Evolutionary conservation across 768 basidiomycete species (phyloP).

Genomic region (Tephrocybe sp.): DNA sequence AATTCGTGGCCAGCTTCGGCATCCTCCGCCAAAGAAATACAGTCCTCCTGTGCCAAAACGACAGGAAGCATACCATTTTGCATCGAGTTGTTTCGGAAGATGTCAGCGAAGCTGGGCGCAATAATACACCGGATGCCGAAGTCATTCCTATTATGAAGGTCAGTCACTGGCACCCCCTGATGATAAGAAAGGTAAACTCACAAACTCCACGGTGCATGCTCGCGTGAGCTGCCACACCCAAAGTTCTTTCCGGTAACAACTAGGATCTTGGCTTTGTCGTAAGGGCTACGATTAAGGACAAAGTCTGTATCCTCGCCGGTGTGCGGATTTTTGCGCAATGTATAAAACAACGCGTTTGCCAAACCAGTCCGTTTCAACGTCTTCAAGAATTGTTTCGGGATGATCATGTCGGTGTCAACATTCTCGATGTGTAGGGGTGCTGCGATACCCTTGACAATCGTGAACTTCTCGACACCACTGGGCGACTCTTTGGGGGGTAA

Average conservation of each 20-base stretch:
- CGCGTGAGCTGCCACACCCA: constrained; percentile 87
- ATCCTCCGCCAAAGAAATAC: constrained; percentile 71
- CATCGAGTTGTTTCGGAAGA: constrained; percentile 87
- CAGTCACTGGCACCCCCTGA: neutral
- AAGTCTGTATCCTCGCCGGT: constrained; percentile 84
- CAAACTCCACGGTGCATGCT: constrained; percentile 90
- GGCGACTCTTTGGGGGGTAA: constrained; percentile 41
- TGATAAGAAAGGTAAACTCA: constrained; percentile 34
- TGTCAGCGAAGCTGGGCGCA: constrained; percentile 88
- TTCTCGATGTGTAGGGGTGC: constrained; percentile 82
- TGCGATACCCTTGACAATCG: constrained; percentile 66
- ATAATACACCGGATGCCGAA: constrained; percentile 89
- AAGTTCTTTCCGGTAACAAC: constrained; percentile 88
- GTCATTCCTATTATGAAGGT: constrained; percentile 54
- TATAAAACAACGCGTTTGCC: constrained; percentile 77
- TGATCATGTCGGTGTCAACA: constrained; percentile 93
- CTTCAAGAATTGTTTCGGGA: constrained; percentile 92
- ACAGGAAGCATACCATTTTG: constrained; percentile 93
- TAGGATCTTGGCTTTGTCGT: constrained; percentile 71
- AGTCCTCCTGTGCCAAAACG: constrained; percentile 64
- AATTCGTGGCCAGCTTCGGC: constrained; percentile 73
- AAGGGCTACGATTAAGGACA: constrained; percentile 78
- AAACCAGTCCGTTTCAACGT: constrained; percentile 89
- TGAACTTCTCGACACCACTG: constrained; percentile 60
- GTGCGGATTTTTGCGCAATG: constrained; percentile 73